Conservation (phyloP, 208 protist genomes). For the Crithidia brevicula region DNA sequence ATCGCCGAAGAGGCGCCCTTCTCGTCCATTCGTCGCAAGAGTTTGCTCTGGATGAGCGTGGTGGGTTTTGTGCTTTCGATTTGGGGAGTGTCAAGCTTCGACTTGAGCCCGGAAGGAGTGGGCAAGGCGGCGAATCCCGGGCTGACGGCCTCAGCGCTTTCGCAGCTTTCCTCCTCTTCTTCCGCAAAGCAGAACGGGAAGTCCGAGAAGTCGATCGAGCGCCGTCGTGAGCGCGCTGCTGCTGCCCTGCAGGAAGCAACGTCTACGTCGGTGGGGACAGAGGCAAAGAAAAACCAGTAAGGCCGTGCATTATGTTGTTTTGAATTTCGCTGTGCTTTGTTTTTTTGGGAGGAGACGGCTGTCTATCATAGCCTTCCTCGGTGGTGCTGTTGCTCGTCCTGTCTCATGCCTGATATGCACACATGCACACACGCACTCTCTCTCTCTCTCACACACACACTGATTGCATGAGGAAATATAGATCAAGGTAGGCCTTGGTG, state of each 20-base stretch:
- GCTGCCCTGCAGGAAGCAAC: conserved; percentile 1
- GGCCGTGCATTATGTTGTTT: not conserved
- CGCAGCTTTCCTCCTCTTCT: conserved; percentile 4
- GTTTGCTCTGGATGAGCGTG: conserved; percentile 25
- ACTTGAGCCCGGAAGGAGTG: conserved; percentile 5
- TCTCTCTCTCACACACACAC: no score
- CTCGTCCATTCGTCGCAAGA: conserved; percentile 15
- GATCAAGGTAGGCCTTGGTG: no score
- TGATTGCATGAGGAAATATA: no score
- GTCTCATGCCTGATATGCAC: no score
- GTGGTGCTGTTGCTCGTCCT: no score
- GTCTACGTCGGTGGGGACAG: not conserved
- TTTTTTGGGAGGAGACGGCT: no score
- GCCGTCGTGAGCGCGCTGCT: not conserved
- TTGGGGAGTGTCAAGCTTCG: conserved; percentile 29
- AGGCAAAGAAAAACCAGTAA: conserved; percentile 35
- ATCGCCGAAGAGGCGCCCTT: conserved; percentile 12
- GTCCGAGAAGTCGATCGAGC: not conserved
- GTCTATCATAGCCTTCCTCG: no score
- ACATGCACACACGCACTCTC: no score
- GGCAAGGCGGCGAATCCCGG: not conserved
- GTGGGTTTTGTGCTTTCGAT: conserved; percentile 25
- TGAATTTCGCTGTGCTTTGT: not conserved
- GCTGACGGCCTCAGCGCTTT: conserved; percentile 18
- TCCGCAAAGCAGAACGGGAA: not conserved